Evolutionary conservation across 2,329 filamentous ascomycete species (phyloP).

Genomic region (Aspergillus spinulosporus): DNA sequence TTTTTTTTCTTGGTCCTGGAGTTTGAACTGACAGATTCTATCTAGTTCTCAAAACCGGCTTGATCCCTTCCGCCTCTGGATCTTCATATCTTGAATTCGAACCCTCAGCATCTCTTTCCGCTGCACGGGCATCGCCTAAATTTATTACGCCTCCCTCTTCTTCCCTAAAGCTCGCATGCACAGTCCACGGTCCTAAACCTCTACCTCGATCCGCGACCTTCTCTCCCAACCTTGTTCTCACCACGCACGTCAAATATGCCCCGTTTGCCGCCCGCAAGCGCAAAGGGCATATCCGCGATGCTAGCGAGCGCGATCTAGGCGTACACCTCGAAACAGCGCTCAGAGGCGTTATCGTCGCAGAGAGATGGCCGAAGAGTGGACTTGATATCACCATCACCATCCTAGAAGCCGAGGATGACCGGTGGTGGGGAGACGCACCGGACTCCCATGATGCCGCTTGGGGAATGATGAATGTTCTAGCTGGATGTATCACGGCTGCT

Average conservation of each 20-base stretch:
- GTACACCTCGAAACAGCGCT: constrained; percentile 90
- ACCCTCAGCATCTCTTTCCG: constrained; percentile 47
- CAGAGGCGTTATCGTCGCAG: constrained; percentile 83
- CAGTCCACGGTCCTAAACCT: constrained; percentile 88
- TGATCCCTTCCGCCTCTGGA: constrained; percentile 89
- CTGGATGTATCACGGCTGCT: constrained; percentile 89
- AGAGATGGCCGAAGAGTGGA: constrained; percentile 97
- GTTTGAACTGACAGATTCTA: constrained; percentile 21
- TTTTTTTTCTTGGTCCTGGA: background rate
- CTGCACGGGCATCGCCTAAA: constrained; percentile 45
- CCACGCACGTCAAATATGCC: constrained; percentile 93
- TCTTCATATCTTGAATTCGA: constrained; percentile 68
- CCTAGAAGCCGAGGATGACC: constrained; percentile 86
- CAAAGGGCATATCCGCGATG: constrained; percentile 81
- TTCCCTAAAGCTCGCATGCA: constrained; percentile 87
- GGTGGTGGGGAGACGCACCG: constrained; percentile 60
- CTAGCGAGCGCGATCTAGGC: constrained; percentile 82
- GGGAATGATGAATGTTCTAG: constrained; percentile 88
- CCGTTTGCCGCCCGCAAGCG: constrained; percentile 85
- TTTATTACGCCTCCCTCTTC: constrained; percentile 57
- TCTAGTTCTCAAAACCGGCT: constrained; percentile 81
- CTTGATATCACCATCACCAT: constrained; percentile 94
- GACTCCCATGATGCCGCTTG: constrained; percentile 63
- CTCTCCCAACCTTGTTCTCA: constrained; percentile 86
- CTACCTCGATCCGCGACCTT: constrained; percentile 88